Base-by-base conservation (phyloP, 768 basidiomycete species). In the Daedaleopsis nitida region DNA sequence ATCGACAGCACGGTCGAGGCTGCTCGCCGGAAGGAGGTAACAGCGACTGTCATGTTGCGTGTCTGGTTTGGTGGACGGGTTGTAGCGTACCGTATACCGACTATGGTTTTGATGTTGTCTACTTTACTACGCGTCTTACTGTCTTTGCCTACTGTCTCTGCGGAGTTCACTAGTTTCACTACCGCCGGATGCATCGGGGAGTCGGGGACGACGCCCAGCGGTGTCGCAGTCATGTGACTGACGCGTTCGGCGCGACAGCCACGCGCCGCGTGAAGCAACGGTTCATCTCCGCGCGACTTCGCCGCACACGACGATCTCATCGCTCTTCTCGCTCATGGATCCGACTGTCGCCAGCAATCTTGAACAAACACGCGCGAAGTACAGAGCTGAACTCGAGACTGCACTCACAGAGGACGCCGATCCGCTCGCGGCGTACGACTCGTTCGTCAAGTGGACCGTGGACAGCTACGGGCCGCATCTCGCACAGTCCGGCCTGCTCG, bases 391-490 rank as follows among this genome's bases (percentile, higher is more conserved):
- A 23, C 79, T 93, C 35, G 77, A 73, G 8, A 80, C 79, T 38
- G 86, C 86, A 0, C 77, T 86, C 16, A 78, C 78, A 13, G 89
- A 91, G 63, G 92, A 92, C 59, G 89, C 90, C 63, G 97, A 98
- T 70, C 90, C 95, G 4, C 82, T 98, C 24, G 88, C 90, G 1
- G 82, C 88, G 1, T 96, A 94, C 65, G 83, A 91, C 72, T 81
- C 87, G 70, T 97, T 95, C 74, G 86, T 98, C 54, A 85, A 91
- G 63, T 98, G 95, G 92, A 94, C 89, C 37, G 77, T 88, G 60
- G 87, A 93, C 65, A 86, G 85, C 68, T 95, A 96, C 66, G 79
- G 82, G 48, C 79, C 84, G 52, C 80, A 83, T 48, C 82, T 89
- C 68, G 82, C 82, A 0, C 75, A 79, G 45, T 93, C 91, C 17